Evolutionary conservation across 257 asterid genomes (phyloP), one percentile per base, ranked within the genome.

Genomic region (Catharanthus roseus): DNA sequence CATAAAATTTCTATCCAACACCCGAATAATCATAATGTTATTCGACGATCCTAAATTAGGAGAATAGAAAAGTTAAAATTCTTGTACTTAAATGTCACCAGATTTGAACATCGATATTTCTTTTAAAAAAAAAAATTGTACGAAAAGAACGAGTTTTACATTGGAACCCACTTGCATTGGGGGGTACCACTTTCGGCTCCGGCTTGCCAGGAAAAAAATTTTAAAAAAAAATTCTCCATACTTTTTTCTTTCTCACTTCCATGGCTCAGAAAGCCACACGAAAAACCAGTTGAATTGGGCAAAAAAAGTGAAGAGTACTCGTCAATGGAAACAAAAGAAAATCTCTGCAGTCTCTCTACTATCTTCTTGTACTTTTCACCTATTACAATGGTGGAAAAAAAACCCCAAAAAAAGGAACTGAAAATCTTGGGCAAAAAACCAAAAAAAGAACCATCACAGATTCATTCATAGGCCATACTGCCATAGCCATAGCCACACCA

Each of bases 141-240:
- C n/a, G n/a, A n/a, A n/a, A n/a, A n/a, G n/a, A n/a, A n/a, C n/a
- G n/a, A n/a, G n/a, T n/a, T n/a, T n/a, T n/a, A n/a, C n/a, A n/a
- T n/a, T n/a, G n/a, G n/a, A 54, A 28, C 57, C 68, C 65, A 74
- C 68, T 42, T 54, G 73, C 60, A 41, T n/a, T n/a, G n/a, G n/a
- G n/a, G n/a, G n/a, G n/a, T 3, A 34, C 57, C 72, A 54, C 65
- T 47, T 18, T 67, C 21, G 19, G 4, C 69, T 75, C 78, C 78
- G 34, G 74, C 70, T 44, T 68, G 44, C 78, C 31, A 31, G 78
- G 73, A 74, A n/a, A n/a, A n/a, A n/a, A n/a, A n/a, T n/a, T n/a
- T n/a, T n/a, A n/a, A n/a, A n/a, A n/a, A n/a, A n/a, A n/a, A 74
- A 74, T 44, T 67, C 62, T 58, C 73, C 28, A 42, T 53, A 21